These are phyloP conservation scores for Carex littledalei DNA, from an alignment of 176 grass and related monocot species.

Conservation along the genomic window DNA sequence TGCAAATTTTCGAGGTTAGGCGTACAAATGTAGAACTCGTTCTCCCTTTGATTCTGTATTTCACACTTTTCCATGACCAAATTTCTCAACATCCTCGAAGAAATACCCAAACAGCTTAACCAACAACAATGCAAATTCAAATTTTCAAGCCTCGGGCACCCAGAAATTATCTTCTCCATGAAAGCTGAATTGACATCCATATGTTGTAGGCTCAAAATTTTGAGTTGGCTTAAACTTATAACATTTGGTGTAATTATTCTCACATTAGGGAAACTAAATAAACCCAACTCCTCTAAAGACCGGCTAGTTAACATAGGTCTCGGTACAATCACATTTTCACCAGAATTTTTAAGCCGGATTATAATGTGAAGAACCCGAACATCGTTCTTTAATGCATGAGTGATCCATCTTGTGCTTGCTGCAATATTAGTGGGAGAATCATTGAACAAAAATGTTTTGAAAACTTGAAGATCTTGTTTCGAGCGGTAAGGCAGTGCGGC, in stretches of 20 bases:
- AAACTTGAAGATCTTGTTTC: conserved; percentile 19
- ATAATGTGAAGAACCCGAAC: conserved; percentile 18
- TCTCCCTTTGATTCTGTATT: neutral
- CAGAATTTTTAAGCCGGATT: conserved; percentile 7
- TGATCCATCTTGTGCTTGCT: conserved; percentile 14
- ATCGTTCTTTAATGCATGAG: conserved; percentile 3
- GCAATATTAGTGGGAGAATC: conserved; percentile 3
- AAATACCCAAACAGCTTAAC: conserved; percentile 1
- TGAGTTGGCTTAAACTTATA: conserved; percentile 10
- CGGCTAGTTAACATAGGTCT: conserved; percentile 1
- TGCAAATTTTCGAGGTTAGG: conserved; percentile 7
- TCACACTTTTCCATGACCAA: conserved; percentile 20
- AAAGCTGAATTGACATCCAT: conserved; percentile 6
- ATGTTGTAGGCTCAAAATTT: conserved; percentile 12
- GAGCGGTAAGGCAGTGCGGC: neutral
- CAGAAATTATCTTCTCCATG: conserved; percentile 7
- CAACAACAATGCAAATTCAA: conserved; percentile 18
- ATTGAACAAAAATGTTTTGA: conserved; percentile 17
- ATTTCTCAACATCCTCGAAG: neutral
- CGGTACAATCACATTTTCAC: neutral
- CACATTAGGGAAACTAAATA: conserved; percentile 12
- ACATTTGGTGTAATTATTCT: conserved; percentile 13
- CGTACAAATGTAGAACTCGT: conserved; percentile 12
- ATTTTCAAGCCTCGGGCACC: conserved; percentile 4
- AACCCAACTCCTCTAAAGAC: neutral